Evolutionary conservation across 2,329 filamentous ascomycete genomes (phyloP), one percentile per base, ranked within the genome.

Genomic region (Setomelanomma holmii): DNA sequence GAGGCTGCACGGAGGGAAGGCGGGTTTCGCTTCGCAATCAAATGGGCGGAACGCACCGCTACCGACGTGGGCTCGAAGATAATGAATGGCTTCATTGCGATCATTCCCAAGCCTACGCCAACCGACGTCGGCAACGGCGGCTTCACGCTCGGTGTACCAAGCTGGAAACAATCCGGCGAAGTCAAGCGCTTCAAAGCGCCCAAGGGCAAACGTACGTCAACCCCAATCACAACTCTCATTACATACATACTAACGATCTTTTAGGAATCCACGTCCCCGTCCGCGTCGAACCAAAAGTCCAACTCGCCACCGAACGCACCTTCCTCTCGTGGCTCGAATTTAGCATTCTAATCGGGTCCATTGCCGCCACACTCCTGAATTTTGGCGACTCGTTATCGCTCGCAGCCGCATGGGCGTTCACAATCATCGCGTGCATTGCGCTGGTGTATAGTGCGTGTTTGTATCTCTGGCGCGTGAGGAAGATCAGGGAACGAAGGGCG

Each of bases 281-380:
- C 49, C 87, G 95, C 42, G 93, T 99, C 27, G 95, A 99, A 76
- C 95, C 95, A 27, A 99, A 99, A 78, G 95, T 99, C 44, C 96
- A 92, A 75, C 96, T 99, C 72, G 95, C 95, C 19, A 93, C 92
- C 1, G 95, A 99, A 76, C 86, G 95, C 60, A 99, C 95, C 1
- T 99, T 97, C 78, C 83, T 99, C 51, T 90, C 91, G 58, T 99
- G 95, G 89, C 89, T 99, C 66, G 93, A 99, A 76, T 98, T 96
- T 77, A 93, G 90, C 43, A 96, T 98, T 69, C 93, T 97, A 71
- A 87, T 99, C 47, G 91, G 91, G 35, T 69, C 65, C 46, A 77
- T 77, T 36, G 75, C 75, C 4, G 75, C 74, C 23, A 74, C 75
- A 1, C 49, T 77, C 23, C 71, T 77, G 55, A 77, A 77, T 49